A percentile compares a stretch with the other conserved stretches of the same genome.
These are phyloP conservation scores for Pythium apleroticum DNA, from an alignment of 352 stramenopile genomes.

Conservation along the genomic window DNA sequence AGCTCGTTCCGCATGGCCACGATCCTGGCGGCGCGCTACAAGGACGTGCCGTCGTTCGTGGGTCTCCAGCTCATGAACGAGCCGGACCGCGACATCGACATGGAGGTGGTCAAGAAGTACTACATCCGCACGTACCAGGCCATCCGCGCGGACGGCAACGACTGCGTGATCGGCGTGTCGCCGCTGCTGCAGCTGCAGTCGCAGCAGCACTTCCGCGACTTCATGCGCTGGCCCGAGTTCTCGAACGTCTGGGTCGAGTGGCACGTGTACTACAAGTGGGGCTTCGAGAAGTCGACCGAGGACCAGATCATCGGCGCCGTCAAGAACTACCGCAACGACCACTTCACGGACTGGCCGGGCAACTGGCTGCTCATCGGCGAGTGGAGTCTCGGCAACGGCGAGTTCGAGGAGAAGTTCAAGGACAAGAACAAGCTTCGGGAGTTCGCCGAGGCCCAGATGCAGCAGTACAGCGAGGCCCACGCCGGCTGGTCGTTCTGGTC, in stretches of 20 bases:
- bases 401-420: conserved; percentile 17
- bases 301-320: conserved; percentile 16
- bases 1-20: conserved; percentile 40
- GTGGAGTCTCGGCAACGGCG: conserved; percentile 37
- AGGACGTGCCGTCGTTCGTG: conserved; percentile 42
- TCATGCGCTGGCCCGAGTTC: conserved; percentile 24
- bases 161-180: conserved; percentile 24
- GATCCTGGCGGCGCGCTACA: conserved; percentile 47
- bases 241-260: conserved; percentile 32
- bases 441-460: conserved; percentile 34
- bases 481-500: conserved; percentile 52
- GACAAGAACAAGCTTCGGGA: conserved; percentile 28
- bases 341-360: conserved; percentile 29
- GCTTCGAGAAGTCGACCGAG: conserved; percentile 21
- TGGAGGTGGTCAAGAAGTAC: conserved; percentile 38
- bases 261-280: conserved; percentile 38
- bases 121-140: conserved; percentile 37
- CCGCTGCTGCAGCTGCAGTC: conserved; percentile 17
- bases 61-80: conserved; percentile 62
- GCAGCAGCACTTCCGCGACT: conserved; percentile 18
- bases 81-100: conserved; percentile 24
- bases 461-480: conserved; percentile 22
- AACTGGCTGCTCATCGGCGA: conserved; percentile 48
- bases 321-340: conserved; percentile 7
- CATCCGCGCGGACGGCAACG: conserved; percentile 35